Evolutionary conservation across 345 rosid species (phyloP), one percentile per base, ranked within the genome.

Genomic region (Acer saccharum): DNA sequence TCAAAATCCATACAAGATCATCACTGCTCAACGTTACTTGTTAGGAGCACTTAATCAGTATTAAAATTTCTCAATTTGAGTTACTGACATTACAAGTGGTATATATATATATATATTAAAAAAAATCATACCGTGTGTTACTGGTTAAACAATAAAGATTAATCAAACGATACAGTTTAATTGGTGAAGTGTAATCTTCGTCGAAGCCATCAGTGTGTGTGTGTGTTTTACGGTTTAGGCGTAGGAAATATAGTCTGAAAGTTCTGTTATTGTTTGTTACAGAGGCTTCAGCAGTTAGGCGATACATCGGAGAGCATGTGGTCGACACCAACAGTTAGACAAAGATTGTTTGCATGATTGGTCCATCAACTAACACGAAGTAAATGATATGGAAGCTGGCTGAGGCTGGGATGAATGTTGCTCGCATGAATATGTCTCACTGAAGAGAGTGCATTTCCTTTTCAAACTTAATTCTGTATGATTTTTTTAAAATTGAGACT

Each of bases 371-470:
- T 62, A 83, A 92, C 82, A 94, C 98, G 4, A 78, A 86, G 73
- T 98, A 96, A 85, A 96, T 96, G 99, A 92, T 96, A 83, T 94
- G 99, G 99, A 94, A 92, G 84, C 82, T 96, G 77, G 99, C 99
- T 32, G 99, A 96, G 85, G 91, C 97, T 66, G 99, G 98, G 65
- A 96, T 96, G 99, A 96, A 96, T 75, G 98, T 94, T 79, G 98
- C 99, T 73, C 86, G 99, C 68, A 6, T 96, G 91, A 96, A 96
- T 81, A 94, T 96, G 99, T 96, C 99, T 77, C 21, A 58, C 21
- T 20, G 0, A 21, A 58, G 63, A 58, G 27, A 52, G 57, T 18
- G 57, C 57, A 52, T 16, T 52, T 52, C n/a, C 57, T 52, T 52
- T 52, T 52, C 57, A 52, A 16, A 16, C 57, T 52, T 14, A 11